Base-by-base conservation (phyloP, 208 protist species). In the Kentomonas sorsogonicus region DNA sequence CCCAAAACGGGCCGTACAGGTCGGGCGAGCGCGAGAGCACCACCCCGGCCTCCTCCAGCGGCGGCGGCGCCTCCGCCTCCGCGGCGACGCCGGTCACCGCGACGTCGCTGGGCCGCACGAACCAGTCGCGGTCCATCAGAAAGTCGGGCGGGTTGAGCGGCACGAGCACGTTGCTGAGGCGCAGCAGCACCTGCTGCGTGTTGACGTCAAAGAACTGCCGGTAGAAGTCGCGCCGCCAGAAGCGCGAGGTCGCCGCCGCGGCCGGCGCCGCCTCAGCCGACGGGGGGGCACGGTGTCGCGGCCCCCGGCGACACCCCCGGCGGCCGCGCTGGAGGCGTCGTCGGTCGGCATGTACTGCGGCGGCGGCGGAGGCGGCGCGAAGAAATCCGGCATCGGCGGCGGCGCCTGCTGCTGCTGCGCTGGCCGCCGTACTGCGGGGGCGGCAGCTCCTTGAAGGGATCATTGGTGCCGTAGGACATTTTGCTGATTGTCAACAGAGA, bases 151-250 rank as follows among this genome's bases (percentile, higher is more conserved):
- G 77, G 52, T 78, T 85, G 25, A 87, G 53, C 11, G 82, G 83
- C 22, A 86, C 55, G 38, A 94, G 41, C 6, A 73, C 69, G 60
- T 84, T 87, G 51, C 63, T 86, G 54, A 93, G 61, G 20, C 89
- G 85, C 44, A 78, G 52, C 40, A 88, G 66, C 43, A 96, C 82
- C 46, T 91, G 79, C 26, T 69, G 52, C n/a, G 89, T 94, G 59
- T 76, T 79, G 29, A 96, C 80, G 60, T 96, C 85, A 52, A 96
- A 96, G 65, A 89, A 96, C 53, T 90, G 83, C 66, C 93, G 89
- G 48, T 91, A 96, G 48, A 91, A 96, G 59, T 70, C 79, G 30
- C 92, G 50, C 15, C 54, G 85, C 81, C 83, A 96, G 63, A 93
- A 85, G 60, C 81, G 83, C 11, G 74, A 82, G 26, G 67, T 87